phyloP scores from a whole-genome alignment of 2,329 filamentous ascomycete species.

The Fusarium albidum region DNA sequence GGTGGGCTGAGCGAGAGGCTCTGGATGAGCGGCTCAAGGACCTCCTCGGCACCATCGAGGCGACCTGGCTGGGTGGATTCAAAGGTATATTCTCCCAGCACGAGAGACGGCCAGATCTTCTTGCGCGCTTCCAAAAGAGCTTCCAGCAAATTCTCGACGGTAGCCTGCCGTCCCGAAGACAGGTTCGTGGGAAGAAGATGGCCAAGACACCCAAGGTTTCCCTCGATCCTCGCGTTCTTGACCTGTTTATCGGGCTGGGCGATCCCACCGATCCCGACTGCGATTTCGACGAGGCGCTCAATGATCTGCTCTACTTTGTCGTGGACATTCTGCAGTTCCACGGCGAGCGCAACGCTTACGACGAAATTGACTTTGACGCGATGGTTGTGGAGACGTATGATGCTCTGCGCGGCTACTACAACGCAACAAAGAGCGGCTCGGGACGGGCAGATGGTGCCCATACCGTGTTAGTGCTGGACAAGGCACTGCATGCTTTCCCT shows the following conservation, averaged over 20 bases:
- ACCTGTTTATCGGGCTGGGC: constrained; percentile 88
- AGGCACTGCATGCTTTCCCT: constrained; percentile 87
- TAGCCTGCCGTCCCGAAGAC: constrained; percentile 83
- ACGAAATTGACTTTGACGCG: constrained; percentile 94
- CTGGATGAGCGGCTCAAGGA: constrained; percentile 81
- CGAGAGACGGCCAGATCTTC: constrained; percentile 65
- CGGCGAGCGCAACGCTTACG: constrained; percentile 94
- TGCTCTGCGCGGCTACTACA: constrained; percentile 81
- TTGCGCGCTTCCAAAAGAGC: constrained; percentile 78
- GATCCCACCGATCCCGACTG: constrained; percentile 71
- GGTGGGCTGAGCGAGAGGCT: constrained; percentile 88
- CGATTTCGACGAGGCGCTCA: constrained; percentile 89
- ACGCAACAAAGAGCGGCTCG: constrained; percentile 50
- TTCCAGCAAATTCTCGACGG: constrained; percentile 84
- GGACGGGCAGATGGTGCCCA: constrained; percentile 63
- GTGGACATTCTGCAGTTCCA: constrained; percentile 97
- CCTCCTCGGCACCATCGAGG: constrained; percentile 85
- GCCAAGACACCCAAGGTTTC: constrained; percentile 53
- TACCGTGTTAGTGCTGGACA: constrained; percentile 90
- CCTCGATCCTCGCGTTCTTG: constrained; percentile 72
- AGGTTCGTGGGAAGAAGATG: constrained; percentile 64
- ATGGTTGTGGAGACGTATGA: constrained; percentile 91
- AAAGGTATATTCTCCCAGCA: constrained; percentile 90
- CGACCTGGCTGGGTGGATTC: constrained; percentile 95
- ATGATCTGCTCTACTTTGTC: constrained; percentile 93